Percentiles rank a stretch among this genome's conserved stretches.
Evolutionary conservation across 2,329 filamentous ascomycete species (phyloP).

Genomic region (Aspergillus thermomutatus): DNA sequence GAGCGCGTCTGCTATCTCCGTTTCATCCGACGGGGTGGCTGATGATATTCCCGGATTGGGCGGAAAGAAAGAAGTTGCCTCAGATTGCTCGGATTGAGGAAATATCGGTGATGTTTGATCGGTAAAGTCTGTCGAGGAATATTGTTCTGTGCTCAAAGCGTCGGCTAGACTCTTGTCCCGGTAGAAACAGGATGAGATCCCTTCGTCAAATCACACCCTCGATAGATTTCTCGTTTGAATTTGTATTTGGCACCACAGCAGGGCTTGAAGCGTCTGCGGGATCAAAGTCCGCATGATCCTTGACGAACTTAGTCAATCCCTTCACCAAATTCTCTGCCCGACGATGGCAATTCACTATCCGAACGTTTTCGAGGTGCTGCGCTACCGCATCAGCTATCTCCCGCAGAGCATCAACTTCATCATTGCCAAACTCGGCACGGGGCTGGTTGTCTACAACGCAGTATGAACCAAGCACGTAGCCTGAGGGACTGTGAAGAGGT

Average conservation of each 20-base stretch:
- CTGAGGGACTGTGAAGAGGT: constrained; percentile 54
- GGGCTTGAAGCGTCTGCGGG: constrained; percentile 15
- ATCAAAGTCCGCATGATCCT: constrained; percentile 33
- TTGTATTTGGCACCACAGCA: neutral
- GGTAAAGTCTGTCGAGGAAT: neutral
- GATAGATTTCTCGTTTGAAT: neutral
- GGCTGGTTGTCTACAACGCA: constrained; percentile 55
- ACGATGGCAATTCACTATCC: constrained; percentile 53
- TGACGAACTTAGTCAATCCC: constrained; percentile 51
- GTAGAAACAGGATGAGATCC: neutral
- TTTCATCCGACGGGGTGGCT: neutral
- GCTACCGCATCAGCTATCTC: constrained; percentile 56
- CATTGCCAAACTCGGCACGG: constrained; percentile 41
- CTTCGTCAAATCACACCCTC: neutral
- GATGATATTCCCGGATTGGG: neutral
- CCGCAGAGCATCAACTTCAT: constrained; percentile 45
- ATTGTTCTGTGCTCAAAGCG: neutral
- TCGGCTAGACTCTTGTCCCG: neutral
- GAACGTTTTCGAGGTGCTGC: constrained; percentile 57
- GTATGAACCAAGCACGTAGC: constrained; percentile 56
- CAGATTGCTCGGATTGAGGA: constrained; percentile 11
- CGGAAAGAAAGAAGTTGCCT: neutral
- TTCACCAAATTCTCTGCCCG: constrained; percentile 57
- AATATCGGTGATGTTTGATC: constrained; percentile 12
- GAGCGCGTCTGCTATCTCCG: constrained; percentile 1